These are phyloP conservation scores for Hericium alpestre DNA, from an alignment of 768 basidiomycete species.

Conservation along the genomic window DNA sequence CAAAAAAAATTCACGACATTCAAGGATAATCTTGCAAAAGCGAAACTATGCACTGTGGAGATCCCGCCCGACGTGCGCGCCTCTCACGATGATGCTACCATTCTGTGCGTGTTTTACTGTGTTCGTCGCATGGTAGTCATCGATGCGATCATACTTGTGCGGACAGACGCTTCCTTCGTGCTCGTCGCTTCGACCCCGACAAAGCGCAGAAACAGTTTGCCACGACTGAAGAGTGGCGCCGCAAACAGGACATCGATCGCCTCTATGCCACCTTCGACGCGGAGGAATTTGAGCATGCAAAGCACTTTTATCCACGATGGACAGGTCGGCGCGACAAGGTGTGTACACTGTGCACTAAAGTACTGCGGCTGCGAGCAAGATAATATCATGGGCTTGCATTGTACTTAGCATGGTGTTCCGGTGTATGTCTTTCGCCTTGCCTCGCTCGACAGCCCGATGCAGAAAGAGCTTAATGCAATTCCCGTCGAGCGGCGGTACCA, in stretches of 20 bases:
- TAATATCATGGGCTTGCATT: background rate
- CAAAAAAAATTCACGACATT: conserved; percentile 39
- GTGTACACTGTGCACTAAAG: background rate
- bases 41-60: conserved; percentile 37
- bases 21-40: conserved; percentile 38
- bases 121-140: too few relatives aligned
- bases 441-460: conserved; percentile 40
- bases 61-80: conserved; percentile 20
- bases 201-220: conserved; percentile 66
- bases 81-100: conserved; percentile 55
- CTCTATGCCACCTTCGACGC: conserved; percentile 50
- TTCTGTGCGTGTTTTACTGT: conserved; percentile 38
- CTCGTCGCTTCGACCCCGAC: conserved; percentile 51
- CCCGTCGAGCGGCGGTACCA: conserved; percentile 48
- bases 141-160: background rate
- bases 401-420: conserved; percentile 49
- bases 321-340: conserved; percentile 73
- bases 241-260: conserved; percentile 46
- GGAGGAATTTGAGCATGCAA: conserved; percentile 49
- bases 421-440: conserved; percentile 68
- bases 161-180: conserved; percentile 71
- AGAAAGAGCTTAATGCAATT: conserved; percentile 50
- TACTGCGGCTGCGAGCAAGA: background rate
- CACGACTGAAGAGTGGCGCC: conserved; percentile 58
- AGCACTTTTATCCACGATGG: conserved; percentile 70